Base-by-base conservation (phyloP, 106 monocot species). In the Allium cepa region DNA sequence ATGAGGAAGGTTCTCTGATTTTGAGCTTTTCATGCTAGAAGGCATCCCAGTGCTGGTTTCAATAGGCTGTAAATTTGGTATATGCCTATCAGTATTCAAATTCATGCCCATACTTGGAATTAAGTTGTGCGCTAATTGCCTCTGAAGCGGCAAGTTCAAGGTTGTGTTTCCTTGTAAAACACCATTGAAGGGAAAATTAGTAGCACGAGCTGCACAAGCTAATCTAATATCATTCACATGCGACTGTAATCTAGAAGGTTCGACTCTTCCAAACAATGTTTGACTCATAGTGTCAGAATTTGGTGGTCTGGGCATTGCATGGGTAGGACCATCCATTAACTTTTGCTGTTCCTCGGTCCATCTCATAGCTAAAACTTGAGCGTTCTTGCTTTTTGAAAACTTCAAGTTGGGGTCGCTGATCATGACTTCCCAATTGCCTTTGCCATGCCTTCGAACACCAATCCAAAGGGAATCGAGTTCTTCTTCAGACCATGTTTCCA, bases 401-500 rank as follows among this genome's bases (percentile, higher is more conserved):
- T 81, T 84, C 61, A 97, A 73, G 62, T 87, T 92, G 10, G 92
- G 78, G 75, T 97, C 88, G 68, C 77, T 75, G 49, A 92, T 81
- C 86, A 97, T 91, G 5, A 62, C 71, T 46, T 92, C 92, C 96
- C 96, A 97, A 64, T 89, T 92, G 63, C 96, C 92, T 59, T 82
- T 79, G 72, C 96, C 96, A 79, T 97, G 86, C 52, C 96, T 85
- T 36, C 96, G 86, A 45, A 97, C 96, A 36, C 96, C 96, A 57
- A 97, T 92, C 96, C 96, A 97, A 49, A 97, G 86, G 62, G 88
- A 81, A 84, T 97, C 96, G 61, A 97, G 88, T 71, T 97, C 96
- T 57, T 97, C 96, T 76, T 97, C 96, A 17, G 88, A 84, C 96
- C 96, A 97, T 64, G 78, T 18, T 47, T 88, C 82, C 57, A 63